Percentiles rank a stretch among this genome's conserved stretches.
Conservation (phyloP, 495 filamentous ascomycete genomes). For the Hyaloscypha variabilis region DNA sequence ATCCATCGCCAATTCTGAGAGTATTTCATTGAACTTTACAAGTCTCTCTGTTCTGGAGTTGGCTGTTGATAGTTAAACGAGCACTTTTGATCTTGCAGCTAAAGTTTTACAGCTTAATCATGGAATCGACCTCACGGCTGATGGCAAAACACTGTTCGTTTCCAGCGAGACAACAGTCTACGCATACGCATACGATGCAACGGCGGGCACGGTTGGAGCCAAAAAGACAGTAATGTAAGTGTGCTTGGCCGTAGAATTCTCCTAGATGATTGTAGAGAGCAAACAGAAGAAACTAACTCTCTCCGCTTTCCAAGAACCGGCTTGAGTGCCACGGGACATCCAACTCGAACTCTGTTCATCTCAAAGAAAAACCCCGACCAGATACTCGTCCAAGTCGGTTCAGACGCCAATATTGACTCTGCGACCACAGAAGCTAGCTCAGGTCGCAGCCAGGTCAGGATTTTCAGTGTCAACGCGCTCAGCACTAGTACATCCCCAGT, state of each 20-base stretch:
- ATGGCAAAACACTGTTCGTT: slow-evolving; percentile 66
- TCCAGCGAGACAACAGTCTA: slow-evolving; percentile 57
- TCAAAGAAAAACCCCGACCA: slow-evolving; percentile 46
- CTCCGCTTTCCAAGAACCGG: slow-evolving; percentile 34
- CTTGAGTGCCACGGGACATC: slow-evolving; percentile 59
- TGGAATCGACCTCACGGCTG: slow-evolving; percentile 62
- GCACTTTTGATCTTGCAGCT: background rate
- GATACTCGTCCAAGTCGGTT: slow-evolving; percentile 64
- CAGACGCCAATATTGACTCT: slow-evolving; percentile 60
- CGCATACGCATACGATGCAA: slow-evolving; percentile 61
- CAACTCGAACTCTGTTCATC: slow-evolving; percentile 63
- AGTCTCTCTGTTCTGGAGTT: no score
- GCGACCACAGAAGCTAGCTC: slow-evolving; percentile 44
- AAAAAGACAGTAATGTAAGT: slow-evolving; percentile 40
- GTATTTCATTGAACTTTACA: no score
- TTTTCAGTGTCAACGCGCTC: slow-evolving; percentile 58
- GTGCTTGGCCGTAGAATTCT: no score
- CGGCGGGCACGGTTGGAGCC: slow-evolving; percentile 39
- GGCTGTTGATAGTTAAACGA: no score
- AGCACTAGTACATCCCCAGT: slow-evolving; percentile 22
- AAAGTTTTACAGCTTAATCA: slow-evolving; percentile 56
- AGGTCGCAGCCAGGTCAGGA: slow-evolving; percentile 64
- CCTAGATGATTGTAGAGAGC: no score
- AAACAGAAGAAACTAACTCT: no score
- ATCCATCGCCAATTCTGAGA: no score